Evolutionary conservation across 257 asterid genomes (phyloP), one percentile per base, ranked within the genome.

Genomic region (Buddleja alternifolia): DNA sequence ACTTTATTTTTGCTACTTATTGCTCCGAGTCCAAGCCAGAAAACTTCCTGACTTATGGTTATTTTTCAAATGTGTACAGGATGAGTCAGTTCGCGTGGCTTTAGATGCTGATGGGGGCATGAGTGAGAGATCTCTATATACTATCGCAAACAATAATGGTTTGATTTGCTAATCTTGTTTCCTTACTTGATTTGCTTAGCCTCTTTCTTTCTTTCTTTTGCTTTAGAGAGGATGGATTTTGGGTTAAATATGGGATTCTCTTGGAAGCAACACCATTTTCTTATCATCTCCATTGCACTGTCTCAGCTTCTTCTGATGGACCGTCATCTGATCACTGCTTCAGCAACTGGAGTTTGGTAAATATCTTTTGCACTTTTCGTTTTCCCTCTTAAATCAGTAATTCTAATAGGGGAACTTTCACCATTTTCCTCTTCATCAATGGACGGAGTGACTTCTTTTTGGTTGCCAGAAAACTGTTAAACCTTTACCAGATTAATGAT

Each of bases 261-360:
- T 29, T 55, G 66, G 60, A 55, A 50, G 45, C 50, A 32, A 11
- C 41, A 41, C 36, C 69, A 25, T 77, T 63, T 67, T 46, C 76
- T 80, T 63, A 70, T 59, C 50, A 52, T 58, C 56, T 73, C 40
- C 54, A 57, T 59, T 70, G 60, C 68, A 41, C 64, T 70, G 58
- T 73, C 52, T 58, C 90, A 84, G 90, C 70, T 77, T 79, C 73
- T 62, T 72, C 78, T 59, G 82, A 67, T 69, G 90, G 79, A 54
- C 67, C 60, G 12, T 72, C 80, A 20, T 44, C 87, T 57, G 76
- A 71, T 48, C 48, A 74, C 70, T 77, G 77, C 72, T 66, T 62
- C 69, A 47, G 44, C 42, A 78, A 68, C 68, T 67, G 75, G 64
- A 73, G 77, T 63, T 65, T 77, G 85, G 90, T 84, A 83, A 77